Evolutionary conservation across 2,329 filamentous ascomycete genomes (phyloP), one percentile per base, ranked within the genome.

Genomic region (Colletotrichum caudatum): DNA sequence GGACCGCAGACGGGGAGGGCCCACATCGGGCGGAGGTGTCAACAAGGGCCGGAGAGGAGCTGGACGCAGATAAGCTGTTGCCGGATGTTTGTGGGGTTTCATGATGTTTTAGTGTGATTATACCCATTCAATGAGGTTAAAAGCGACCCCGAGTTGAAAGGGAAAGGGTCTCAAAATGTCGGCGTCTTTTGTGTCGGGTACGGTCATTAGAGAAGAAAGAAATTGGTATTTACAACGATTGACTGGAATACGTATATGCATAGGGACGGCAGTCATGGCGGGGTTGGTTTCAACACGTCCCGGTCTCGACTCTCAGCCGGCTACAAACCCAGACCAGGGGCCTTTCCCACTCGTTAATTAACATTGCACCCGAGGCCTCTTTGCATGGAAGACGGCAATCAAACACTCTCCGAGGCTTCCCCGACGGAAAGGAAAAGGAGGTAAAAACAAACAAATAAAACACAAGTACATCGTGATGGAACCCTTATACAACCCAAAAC

Each of bases 1-100:
- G 64, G 84, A 86, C 51, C 87, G 86, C 80, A 81, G 81, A 74
- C 81, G 82, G 59, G 85, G 84, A 56, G 62, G 67, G 7, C 50
- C 63, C 20, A 41, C 48, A 4, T 48, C 68, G 20, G 29, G 48
- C 50, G 64, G 67, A 35, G 73, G 73, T 5, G 58, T 74, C 29
- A 71, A 71, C 57, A 74, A 74, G 67, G 58, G 67, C 20, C 67
- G 65, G 9, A n/a, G 62, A 16, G 62, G 69, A 37, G 65, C 70
- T 16, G 71, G 71, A 44, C 73, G 73, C 39, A 74, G 73, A 65
- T 74, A 14, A 73, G 61, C 51, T 14, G 23, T 41, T 20, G 64
- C 4, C 33, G 37, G n/a, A 26, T 64, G 41, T 64, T 23, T 37
- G 66, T 44, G 18, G 26, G 51, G 53, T 59, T 73, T 66, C 53